Evolutionary conservation across 23 red algal species (phyloP).

Genomic region (Gracilaria gracilis): DNA sequence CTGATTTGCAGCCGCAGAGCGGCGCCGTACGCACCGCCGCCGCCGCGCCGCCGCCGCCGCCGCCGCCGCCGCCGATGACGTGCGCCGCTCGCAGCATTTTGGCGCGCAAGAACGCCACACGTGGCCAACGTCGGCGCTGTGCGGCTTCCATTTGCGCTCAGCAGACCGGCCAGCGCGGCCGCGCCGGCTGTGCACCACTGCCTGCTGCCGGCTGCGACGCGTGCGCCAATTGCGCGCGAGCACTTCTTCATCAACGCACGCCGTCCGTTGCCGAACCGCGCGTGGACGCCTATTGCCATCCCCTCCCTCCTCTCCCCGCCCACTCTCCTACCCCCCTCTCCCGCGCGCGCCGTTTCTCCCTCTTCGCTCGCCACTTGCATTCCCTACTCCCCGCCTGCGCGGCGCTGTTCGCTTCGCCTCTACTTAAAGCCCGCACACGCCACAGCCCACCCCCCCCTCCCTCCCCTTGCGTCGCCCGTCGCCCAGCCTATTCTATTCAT

Average conservation of each 20-base stretch:
- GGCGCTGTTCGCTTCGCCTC: not conserved
- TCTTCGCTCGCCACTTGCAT: not conserved
- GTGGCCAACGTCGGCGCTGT: not conserved
- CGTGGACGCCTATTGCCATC: not conserved
- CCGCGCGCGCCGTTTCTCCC: not conserved
- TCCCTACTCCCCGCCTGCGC: not conserved
- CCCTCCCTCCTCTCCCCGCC: not conserved
- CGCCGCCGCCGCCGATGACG: not conserved
- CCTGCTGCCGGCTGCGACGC: not conserved
- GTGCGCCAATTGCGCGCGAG: not conserved
- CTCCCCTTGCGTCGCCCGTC: not conserved
- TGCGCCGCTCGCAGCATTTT: not conserved
- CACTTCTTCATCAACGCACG: not conserved
- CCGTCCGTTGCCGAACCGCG: constrained; percentile 1
- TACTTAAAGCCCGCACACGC: not conserved
- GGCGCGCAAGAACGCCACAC: not conserved
- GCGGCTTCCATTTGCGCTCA: not conserved
- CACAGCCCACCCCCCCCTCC: not conserved
- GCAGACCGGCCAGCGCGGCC: not conserved
- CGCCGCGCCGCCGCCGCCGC: too few relatives aligned
- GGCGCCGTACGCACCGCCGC: too few relatives aligned
- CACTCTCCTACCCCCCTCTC: constrained; percentile 1
- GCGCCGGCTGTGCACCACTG: not conserved
- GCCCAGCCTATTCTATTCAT: not conserved
- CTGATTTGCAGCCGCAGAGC: not conserved